Evolutionary conservation across 2,329 filamentous ascomycete genomes (phyloP).

Genomic region (Aureobasidium uvarum): DNA sequence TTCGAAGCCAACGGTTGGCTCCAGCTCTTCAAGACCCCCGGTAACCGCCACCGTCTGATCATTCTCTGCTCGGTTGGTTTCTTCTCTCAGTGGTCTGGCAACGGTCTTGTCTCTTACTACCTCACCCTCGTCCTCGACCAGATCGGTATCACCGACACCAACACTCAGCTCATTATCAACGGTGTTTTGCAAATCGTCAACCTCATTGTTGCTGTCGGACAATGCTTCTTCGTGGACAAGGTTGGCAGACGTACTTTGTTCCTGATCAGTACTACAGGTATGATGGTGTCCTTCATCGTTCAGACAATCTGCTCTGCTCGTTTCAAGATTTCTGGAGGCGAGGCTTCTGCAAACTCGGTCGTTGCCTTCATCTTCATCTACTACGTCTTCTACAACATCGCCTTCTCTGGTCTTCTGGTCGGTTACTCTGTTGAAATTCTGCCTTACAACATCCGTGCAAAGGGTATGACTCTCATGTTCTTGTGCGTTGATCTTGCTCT

Average conservation of each 20-base stretch:
- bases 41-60: slow-evolving; percentile 55
- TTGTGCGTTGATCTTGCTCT: slow-evolving; percentile 48
- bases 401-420: slow-evolving; percentile 46
- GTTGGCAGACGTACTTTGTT: slow-evolving; percentile 41
- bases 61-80: slow-evolving; percentile 56
- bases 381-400: slow-evolving; percentile 41
- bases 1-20: slow-evolving; percentile 48
- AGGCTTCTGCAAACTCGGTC: slow-evolving; percentile 35
- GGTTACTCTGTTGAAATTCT: slow-evolving; percentile 50
- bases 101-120: slow-evolving; percentile 50
- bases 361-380: slow-evolving; percentile 40
- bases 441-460: slow-evolving; percentile 49
- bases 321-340: slow-evolving; percentile 32
- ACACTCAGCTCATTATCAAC: slow-evolving; percentile 46
- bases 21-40: slow-evolving; percentile 51
- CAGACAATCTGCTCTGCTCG: slow-evolving; percentile 41
- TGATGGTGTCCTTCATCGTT: slow-evolving; percentile 43
- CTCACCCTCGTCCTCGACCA: slow-evolving; percentile 38
- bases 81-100: slow-evolving; percentile 60
- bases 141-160: slow-evolving; percentile 40
- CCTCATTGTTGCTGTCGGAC: slow-evolving; percentile 54
- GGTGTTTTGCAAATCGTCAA: slow-evolving; percentile 60
- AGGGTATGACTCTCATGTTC: slow-evolving; percentile 48
- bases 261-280: slow-evolving; percentile 41
- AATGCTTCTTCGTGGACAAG: slow-evolving; percentile 40